These are phyloP conservation scores for Pichia sp. DNA, from an alignment of 1,139 yeast genomes.

Conservation along the genomic window DNA sequence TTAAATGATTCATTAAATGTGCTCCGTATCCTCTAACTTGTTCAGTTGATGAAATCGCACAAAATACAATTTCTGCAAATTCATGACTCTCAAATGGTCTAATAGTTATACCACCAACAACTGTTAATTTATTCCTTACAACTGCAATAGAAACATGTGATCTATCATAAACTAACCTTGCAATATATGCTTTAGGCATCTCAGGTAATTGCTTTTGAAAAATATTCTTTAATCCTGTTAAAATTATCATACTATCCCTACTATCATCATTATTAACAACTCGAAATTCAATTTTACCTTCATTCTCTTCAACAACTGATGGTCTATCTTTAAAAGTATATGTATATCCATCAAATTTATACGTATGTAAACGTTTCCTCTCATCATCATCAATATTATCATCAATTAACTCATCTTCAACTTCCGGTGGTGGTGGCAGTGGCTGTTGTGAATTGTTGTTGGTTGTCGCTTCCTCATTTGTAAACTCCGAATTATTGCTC, in stretches of 20 bases:
- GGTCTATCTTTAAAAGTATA: constrained; percentile 89
- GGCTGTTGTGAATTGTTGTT: background rate
- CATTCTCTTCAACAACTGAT: constrained; percentile 86
- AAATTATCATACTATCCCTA: constrained; percentile 77
- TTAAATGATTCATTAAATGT: constrained; percentile 93
- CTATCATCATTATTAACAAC: constrained; percentile 94
- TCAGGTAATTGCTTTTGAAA: constrained; percentile 96
- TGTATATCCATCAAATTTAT: constrained; percentile 67
- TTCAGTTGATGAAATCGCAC: constrained; percentile 95
- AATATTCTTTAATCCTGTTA: constrained; percentile 91
- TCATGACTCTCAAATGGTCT: constrained; percentile 85
- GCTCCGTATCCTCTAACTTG: constrained; percentile 99
- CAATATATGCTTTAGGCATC: constrained; percentile 96
- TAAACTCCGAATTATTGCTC: constrained; percentile 12
- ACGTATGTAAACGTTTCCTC: constrained; percentile 43
- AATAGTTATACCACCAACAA: constrained; percentile 96
- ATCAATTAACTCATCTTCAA: constrained; percentile 3
- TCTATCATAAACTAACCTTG: constrained; percentile 87
- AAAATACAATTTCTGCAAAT: constrained; percentile 96
- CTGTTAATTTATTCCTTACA: constrained; percentile 84
- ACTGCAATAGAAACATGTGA: constrained; percentile 95
- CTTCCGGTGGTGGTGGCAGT: background rate
- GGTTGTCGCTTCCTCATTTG: constrained; percentile 12
- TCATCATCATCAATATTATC: constrained; percentile 37
- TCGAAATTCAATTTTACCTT: constrained; percentile 85